A percentile compares a stretch with the other conserved stretches of the same genome.
Evolutionary conservation across 75 land plant genomes (phyloP).

Genomic region (Cunninghamia lanceolata): DNA sequence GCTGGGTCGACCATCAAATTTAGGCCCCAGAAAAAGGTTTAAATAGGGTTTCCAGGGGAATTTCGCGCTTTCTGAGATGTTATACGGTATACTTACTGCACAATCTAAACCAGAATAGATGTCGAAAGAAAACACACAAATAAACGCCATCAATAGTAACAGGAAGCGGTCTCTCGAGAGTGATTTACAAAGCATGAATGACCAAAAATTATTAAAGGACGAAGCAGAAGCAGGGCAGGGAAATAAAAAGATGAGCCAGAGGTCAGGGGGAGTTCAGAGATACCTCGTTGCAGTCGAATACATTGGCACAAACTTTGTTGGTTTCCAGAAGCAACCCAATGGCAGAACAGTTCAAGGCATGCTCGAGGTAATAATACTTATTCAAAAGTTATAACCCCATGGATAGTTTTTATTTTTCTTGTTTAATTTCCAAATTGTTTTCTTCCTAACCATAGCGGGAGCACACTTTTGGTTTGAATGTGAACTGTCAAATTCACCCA

Average conservation of each 20-base stretch:
- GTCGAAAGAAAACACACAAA: not conserved
- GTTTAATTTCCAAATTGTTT: not conserved
- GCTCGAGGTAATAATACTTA: conserved; percentile 52
- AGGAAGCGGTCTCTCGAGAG: not conserved
- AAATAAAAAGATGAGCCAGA: not conserved
- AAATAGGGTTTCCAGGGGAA: not conserved
- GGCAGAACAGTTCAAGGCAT: conserved; percentile 78
- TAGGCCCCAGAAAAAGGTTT: too few relatives aligned
- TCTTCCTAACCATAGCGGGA: not conserved
- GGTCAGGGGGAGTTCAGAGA: conserved; percentile 37
- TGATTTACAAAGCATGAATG: not conserved
- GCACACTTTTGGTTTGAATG: not conserved
- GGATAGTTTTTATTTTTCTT: not conserved
- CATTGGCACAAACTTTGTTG: conserved; percentile 82
- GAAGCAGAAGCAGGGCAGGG: not conserved
- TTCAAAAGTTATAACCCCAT: not conserved
- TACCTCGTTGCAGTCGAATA: conserved; percentile 87
- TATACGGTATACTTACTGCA: not conserved
- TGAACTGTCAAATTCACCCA: not conserved
- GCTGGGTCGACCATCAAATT: too few relatives aligned
- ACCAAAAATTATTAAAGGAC: not conserved
- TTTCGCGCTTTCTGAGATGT: not conserved
- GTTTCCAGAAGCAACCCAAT: conserved; percentile 77
- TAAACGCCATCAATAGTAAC: not conserved
- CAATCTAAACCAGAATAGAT: not conserved